Evolutionary conservation across 768 basidiomycete genomes (phyloP).

Genomic region (Hydnomerulius pinastri): DNA sequence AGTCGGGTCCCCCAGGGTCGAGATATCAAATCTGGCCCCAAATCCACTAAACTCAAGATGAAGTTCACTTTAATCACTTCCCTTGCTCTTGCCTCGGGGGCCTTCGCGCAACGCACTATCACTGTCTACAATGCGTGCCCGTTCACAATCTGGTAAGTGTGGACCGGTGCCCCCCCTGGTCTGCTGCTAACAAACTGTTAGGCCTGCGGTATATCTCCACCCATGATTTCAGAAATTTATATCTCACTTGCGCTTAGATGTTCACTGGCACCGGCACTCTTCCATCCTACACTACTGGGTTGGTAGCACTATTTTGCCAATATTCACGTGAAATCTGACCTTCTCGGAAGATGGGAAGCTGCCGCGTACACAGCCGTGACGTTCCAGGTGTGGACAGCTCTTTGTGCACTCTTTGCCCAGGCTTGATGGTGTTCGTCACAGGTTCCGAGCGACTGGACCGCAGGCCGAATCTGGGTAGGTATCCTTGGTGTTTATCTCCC

Average conservation of each 20-base stretch:
- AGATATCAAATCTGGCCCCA: background rate
- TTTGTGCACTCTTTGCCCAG: background rate
- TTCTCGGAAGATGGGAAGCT: slow-evolving; percentile 35
- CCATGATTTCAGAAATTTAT: background rate
- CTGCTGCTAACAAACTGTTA: slow-evolving; percentile 16
- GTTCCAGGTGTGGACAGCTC: slow-evolving; percentile 22
- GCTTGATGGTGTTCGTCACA: slow-evolving; percentile 2
- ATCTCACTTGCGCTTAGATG: slow-evolving; percentile 36
- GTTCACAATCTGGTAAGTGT: slow-evolving; percentile 64
- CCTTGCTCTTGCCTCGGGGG: slow-evolving; percentile 31
- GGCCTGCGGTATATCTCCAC: slow-evolving; percentile 45
- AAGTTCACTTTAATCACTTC: slow-evolving; percentile 26
- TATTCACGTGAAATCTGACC: slow-evolving; percentile 1
- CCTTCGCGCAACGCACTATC: slow-evolving; percentile 55
- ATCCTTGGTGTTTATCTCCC: no score
- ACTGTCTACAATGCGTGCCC: slow-evolving; percentile 64
- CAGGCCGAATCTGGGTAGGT: slow-evolving; percentile 64
- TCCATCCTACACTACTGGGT: slow-evolving; percentile 52
- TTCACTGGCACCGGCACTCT: slow-evolving; percentile 58
- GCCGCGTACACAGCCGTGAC: slow-evolving; percentile 25
- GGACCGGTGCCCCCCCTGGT: background rate
- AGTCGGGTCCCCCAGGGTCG: background rate
- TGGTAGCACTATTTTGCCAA: slow-evolving; percentile 3
- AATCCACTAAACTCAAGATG: slow-evolving; percentile 14
- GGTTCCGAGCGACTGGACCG: slow-evolving; percentile 66